Evolutionary conservation across 768 basidiomycete species (phyloP).

Genomic region (Kwoniella heveanensis): DNA sequence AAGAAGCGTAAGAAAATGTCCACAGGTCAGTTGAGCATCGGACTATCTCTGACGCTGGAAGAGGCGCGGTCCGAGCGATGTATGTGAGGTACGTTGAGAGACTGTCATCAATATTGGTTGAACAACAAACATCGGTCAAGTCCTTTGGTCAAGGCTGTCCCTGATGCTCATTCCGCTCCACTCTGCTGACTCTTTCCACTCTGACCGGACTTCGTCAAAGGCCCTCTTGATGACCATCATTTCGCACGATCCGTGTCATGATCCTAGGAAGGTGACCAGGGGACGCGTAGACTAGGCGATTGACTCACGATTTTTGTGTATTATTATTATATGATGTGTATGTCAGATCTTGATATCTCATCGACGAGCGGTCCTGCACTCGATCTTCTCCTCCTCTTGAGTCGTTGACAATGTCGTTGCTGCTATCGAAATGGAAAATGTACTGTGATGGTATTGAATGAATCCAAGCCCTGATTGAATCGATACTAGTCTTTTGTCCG

Average conservation of each 20-base stretch:
- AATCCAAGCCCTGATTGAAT: neutral
- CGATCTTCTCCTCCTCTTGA: neutral
- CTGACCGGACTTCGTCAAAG: neutral
- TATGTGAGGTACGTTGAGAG: neutral
- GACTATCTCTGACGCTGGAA: too few species aligned
- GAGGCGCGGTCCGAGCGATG: neutral
- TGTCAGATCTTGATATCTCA: neutral
- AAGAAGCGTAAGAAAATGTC: too few species aligned
- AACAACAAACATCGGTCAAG: neutral
- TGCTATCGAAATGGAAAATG: too few species aligned
- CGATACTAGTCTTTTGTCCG: neutral
- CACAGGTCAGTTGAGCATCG: too few species aligned
- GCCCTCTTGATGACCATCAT: neutral
- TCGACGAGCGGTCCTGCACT: slow-evolving; percentile 5
- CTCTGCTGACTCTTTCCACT: neutral
- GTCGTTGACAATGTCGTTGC: neutral
- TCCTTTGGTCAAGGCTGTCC: neutral
- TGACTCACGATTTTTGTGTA: neutral
- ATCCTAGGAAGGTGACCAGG: too few species aligned
- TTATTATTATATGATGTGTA: neutral
- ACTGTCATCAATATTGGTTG: neutral
- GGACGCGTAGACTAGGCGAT: too few species aligned
- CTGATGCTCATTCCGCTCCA: neutral
- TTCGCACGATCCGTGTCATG: neutral
- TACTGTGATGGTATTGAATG: neutral